Evolutionary conservation across 129 eudicot species (phyloP), one percentile per base, ranked within the genome.

Genomic region (Ambrosia trifida): DNA sequence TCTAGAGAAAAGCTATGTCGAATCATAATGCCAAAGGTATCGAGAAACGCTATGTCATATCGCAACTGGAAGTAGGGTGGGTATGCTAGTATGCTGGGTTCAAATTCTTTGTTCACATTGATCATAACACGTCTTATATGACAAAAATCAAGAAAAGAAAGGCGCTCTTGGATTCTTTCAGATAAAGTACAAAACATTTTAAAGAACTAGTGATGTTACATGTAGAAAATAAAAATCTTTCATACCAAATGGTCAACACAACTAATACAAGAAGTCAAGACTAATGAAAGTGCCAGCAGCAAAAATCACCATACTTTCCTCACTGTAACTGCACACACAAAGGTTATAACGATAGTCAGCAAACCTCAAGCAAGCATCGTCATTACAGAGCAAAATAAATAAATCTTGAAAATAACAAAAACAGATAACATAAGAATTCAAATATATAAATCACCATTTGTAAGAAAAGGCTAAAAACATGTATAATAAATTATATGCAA

Each of bases 191-290:
- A 70, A 8, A 72, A 52, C 44, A 30, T 6, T 44, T 4, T 20
- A 78, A 70, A 49, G 24, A 49, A 40, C 36, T 63, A 49, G 24
- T 7, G 13, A 70, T 38, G 66, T 41, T 62, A 72, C 81, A 70
- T 16, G 43, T 63, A 52, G 41, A 16, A 62, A 78, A 50, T 10
- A 52, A 78, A 70, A 17, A 31, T 33, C 67, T 64, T 70, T 24
- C 68, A 70, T 30, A 51, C 10, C 8, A 78, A 78, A 70, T 18
- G 18, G 24, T 62, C 66, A 70, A 70, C 66, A 68, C 35, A 76
- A 64, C 67, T 70, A 77, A 70, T 71, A 63, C 66, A 70, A 63
- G 46, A 77, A 70, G n/a, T n/a, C n/a, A n/a, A n/a, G n/a, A n/a
- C n/a, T 36, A 51, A n/a, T 11, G 18, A 17, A 40, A 69, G 20